Evolutionary conservation across 192 early-diverging fungal genomes (phyloP).

Genomic region (Coemansia sp.): DNA sequence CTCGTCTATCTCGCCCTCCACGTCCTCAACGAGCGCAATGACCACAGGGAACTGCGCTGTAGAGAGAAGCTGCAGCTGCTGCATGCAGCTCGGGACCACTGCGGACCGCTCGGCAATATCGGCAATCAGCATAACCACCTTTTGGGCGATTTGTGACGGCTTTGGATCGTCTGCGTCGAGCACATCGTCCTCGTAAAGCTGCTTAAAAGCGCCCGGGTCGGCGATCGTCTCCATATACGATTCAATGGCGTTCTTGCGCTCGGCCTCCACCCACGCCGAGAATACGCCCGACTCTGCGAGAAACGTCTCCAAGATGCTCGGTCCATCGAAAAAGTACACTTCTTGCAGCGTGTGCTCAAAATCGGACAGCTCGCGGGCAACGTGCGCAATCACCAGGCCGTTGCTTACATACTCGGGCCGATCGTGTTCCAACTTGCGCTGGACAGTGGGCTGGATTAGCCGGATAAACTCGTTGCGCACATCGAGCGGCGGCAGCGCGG

Average conservation of each 20-base stretch:
- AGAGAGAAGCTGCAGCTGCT: slow-evolving; percentile 56
- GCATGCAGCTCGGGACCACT: slow-evolving; percentile 57
- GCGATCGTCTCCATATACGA: slow-evolving; percentile 65
- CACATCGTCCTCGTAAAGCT: slow-evolving; percentile 53
- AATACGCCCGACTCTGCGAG: slow-evolving; percentile 58
- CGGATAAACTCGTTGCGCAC: slow-evolving; percentile 69
- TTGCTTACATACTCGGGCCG: slow-evolving; percentile 52
- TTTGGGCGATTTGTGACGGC: slow-evolving; percentile 62
- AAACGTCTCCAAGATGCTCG: slow-evolving; percentile 51
- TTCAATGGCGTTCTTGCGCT: slow-evolving; percentile 58
- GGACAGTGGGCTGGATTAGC: slow-evolving; percentile 55
- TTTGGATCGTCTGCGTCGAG: slow-evolving; percentile 54
- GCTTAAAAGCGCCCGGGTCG: slow-evolving; percentile 62
- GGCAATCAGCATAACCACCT: slow-evolving; percentile 60
- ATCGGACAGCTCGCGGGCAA: slow-evolving; percentile 60
- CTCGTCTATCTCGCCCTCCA: slow-evolving; percentile 48
- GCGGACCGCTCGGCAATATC: slow-evolving; percentile 63
- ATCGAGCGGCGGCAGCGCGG: slow-evolving; percentile 44
- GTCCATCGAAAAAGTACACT: slow-evolving; percentile 53
- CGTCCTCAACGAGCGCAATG: slow-evolving; percentile 52
- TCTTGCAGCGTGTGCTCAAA: slow-evolving; percentile 71
- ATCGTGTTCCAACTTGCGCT: slow-evolving; percentile 58
- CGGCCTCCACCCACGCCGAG: slow-evolving; percentile 67
- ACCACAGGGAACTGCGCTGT: slow-evolving; percentile 66
- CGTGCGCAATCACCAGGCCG: slow-evolving; percentile 65